A percentile compares a stretch with the other conserved stretches of the same genome.
These are phyloP conservation scores for Amborella trichopoda DNA, from an alignment of 164 flowering plant genomes.

Conservation along the genomic window DNA sequence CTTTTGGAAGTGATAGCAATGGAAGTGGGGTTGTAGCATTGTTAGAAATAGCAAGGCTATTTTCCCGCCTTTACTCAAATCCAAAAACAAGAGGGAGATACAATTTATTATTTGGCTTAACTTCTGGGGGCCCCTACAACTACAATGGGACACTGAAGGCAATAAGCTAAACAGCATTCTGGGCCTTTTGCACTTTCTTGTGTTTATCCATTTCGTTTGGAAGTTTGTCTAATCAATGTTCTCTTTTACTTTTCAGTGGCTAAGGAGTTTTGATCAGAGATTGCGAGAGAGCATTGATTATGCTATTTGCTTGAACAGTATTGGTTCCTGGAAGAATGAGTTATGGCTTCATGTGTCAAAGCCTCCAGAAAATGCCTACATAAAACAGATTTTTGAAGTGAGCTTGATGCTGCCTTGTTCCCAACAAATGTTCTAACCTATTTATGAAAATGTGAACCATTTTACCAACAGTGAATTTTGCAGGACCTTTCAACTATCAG, in stretches of 20 bases:
- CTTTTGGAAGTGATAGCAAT: conserved; percentile 96
- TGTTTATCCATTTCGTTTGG: background rate
- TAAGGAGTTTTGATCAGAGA: conserved; percentile 84
- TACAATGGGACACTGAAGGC: conserved; percentile 97
- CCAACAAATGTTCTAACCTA: conserved; percentile 3
- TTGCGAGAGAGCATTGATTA: conserved; percentile 91
- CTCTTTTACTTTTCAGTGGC: conserved; percentile 53
- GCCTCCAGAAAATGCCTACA: conserved; percentile 94
- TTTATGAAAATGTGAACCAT: background rate
- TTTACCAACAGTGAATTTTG: conserved; percentile 5
- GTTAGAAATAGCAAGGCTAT: conserved; percentile 87
- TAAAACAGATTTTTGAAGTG: conserved; percentile 86
- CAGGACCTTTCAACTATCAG: conserved; percentile 76
- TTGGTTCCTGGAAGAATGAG: conserved; percentile 64
- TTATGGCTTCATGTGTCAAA: conserved; percentile 90
- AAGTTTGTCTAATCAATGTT: background rate
- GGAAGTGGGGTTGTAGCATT: conserved; percentile 96
- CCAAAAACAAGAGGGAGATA: conserved; percentile 94
- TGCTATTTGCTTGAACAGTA: conserved; percentile 93
- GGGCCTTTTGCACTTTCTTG: background rate
- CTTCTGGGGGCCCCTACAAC: conserved; percentile 98
- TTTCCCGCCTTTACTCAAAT: conserved; percentile 81
- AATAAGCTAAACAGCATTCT: conserved; percentile 2
- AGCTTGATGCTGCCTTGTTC: conserved; percentile 7
- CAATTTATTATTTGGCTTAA: conserved; percentile 83